phyloP scores from a whole-genome alignment of 192 early-diverging fungal species.

The Paraglomus brasilianum region DNA sequence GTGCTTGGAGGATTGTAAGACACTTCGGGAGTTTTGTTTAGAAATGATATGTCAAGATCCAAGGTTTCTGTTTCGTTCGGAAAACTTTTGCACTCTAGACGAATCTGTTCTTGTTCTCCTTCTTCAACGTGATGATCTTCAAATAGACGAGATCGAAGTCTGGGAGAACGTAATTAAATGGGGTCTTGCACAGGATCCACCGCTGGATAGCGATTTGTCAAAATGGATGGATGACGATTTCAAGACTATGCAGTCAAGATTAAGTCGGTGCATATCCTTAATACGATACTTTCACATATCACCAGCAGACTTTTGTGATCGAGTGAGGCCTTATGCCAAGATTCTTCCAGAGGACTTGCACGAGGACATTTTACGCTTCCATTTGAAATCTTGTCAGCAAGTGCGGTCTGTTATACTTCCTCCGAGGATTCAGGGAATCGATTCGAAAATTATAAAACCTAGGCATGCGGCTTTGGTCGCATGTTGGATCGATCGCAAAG shows the following conservation, averaged over 20 bases:
- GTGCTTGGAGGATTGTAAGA: conserved; percentile 5
- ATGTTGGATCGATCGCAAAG: conserved; percentile 7
- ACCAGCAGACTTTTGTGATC: conserved; percentile 14
- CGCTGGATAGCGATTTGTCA: conserved; percentile 6
- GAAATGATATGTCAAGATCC: conserved; percentile 25
- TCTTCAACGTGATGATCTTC: conserved; percentile 23
- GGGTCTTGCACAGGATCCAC: conserved; percentile 21
- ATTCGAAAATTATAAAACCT: conserved; percentile 10
- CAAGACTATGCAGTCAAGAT: not conserved
- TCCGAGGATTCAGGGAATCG: not conserved
- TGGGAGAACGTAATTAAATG: conserved; percentile 17
- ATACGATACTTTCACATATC: conserved; percentile 21
- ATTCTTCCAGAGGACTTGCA: conserved; percentile 10
- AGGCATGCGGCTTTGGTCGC: not conserved
- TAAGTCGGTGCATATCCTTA: conserved; percentile 15
- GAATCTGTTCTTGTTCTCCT: conserved; percentile 24
- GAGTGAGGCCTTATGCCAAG: conserved; percentile 21
- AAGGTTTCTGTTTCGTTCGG: conserved; percentile 14
- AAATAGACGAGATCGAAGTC: conserved; percentile 27
- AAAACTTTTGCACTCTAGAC: conserved; percentile 8
- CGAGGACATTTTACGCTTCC: conserved; percentile 18
- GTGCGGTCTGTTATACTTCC: not conserved
- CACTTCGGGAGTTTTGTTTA: conserved; percentile 24
- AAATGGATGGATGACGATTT: conserved; percentile 4
- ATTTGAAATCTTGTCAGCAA: not conserved